phyloP scores from a whole-genome alignment of 2,329 filamentous ascomycete genomes.

The Alternaria hordeiaustralica region DNA sequence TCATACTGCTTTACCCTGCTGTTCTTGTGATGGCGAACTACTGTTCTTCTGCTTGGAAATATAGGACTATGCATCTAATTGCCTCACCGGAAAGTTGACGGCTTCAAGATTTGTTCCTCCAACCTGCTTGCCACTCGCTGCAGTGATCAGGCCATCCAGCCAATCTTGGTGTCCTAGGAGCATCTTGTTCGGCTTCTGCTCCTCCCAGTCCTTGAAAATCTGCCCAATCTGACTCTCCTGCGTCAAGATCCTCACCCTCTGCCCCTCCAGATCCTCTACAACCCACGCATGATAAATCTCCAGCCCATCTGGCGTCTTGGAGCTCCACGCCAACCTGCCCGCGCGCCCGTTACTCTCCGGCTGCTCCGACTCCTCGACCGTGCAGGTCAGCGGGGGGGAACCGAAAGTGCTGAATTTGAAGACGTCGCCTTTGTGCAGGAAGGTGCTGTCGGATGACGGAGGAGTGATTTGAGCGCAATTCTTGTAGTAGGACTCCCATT shows the following conservation, averaged over 20 bases:
- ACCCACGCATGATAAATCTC: slow-evolving; percentile 48
- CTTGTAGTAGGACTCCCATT: slow-evolving; percentile 46
- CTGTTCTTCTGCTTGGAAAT: slow-evolving; percentile 23
- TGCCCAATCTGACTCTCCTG: slow-evolving; percentile 46
- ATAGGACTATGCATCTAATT: slow-evolving; percentile 27
- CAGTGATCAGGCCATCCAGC: slow-evolving; percentile 43
- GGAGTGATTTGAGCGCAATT: slow-evolving; percentile 41
- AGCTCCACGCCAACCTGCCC: slow-evolving; percentile 26
- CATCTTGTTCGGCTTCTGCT: slow-evolving; percentile 44
- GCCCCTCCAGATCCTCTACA: slow-evolving; percentile 40
- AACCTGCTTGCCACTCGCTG: slow-evolving; percentile 25
- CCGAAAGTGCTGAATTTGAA: slow-evolving; percentile 49
- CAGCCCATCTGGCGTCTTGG: slow-evolving; percentile 30
- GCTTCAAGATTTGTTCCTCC: slow-evolving; percentile 29
- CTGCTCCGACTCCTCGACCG: slow-evolving; percentile 18
- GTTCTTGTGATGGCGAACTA: not conserved
- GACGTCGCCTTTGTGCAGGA: slow-evolving; percentile 32
- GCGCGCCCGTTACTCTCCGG: slow-evolving; percentile 29
- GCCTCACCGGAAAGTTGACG: slow-evolving; percentile 13
- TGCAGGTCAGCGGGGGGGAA: slow-evolving; percentile 40
- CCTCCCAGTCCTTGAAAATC: slow-evolving; percentile 32
- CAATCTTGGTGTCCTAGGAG: slow-evolving; percentile 48
- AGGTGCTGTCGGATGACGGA: slow-evolving; percentile 24
- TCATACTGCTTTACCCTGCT: not conserved
- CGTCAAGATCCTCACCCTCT: slow-evolving; percentile 43